Conservation (phyloP, 2,329 filamentous ascomycete genomes). For the Paecilomyces variotii region DNA sequence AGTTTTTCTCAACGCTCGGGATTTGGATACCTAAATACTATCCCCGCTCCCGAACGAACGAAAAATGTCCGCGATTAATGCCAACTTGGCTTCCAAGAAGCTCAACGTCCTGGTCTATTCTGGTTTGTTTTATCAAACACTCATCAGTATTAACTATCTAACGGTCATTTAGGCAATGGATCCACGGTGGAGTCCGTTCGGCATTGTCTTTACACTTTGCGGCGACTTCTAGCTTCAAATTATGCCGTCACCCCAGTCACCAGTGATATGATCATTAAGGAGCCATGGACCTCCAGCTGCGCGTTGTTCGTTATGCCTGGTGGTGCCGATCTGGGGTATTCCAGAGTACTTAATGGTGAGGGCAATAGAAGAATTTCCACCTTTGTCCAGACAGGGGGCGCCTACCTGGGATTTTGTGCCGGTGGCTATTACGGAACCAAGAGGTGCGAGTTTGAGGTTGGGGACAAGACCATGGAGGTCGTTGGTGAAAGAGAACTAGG, state of each 20-base stretch:
- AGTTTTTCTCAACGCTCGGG: background rate
- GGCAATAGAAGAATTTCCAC: conserved; percentile 79
- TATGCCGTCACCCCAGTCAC: conserved; percentile 87
- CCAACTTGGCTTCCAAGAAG: conserved; percentile 54
- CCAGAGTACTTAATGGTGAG: conserved; percentile 73
- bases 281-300: conserved; percentile 84
- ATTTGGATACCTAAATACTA: background rate
- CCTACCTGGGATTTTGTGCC: conserved; percentile 86
- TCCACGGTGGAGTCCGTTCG: conserved; percentile 81
- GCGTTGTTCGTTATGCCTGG: conserved; percentile 87
- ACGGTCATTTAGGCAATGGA: conserved; percentile 58
- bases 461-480: conserved; percentile 72
- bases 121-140: conserved; percentile 46
- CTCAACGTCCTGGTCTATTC: conserved; percentile 93
- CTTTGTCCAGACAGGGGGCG: conserved; percentile 77
- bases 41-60: background rate
- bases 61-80: conserved; percentile 24
- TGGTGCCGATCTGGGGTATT: conserved; percentile 89
- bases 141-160: conserved; percentile 20
- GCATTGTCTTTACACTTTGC: conserved; percentile 80
- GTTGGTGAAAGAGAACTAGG: conserved; percentile 74
- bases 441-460: conserved; percentile 86
- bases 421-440: conserved; percentile 83
- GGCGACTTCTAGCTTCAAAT: conserved; percentile 75
- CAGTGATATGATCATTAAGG: conserved; percentile 70